A percentile compares a stretch with the other conserved stretches of the same genome.
phyloP scores from a whole-genome alignment of 495 filamentous ascomycete genomes.

The Lichina pygmaea region DNA sequence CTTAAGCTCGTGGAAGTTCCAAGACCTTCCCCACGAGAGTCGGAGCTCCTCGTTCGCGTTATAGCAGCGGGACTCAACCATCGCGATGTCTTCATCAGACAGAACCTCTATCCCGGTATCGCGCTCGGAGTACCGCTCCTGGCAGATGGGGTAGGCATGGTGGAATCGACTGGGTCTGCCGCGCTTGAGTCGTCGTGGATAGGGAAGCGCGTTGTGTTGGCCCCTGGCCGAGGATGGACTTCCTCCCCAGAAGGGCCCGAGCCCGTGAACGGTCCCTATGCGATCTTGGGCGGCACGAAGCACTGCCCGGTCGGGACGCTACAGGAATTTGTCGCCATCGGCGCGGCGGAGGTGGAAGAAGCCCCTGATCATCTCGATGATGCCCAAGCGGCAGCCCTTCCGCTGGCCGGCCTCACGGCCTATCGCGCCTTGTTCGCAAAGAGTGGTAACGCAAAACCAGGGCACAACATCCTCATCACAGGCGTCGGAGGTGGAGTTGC shows the following conservation, averaged over 20 bases:
- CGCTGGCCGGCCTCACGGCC: slow-evolving; percentile 60
- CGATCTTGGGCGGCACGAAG: slow-evolving; percentile 47
- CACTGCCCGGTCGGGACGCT: slow-evolving; percentile 35
- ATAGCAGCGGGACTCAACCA: slow-evolving; percentile 67
- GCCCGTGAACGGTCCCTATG: slow-evolving; percentile 20
- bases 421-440: slow-evolving; percentile 66
- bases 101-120: slow-evolving; percentile 53
- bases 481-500: slow-evolving; percentile 67
- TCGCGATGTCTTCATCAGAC: slow-evolving; percentile 6
- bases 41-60: slow-evolving; percentile 41
- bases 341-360: slow-evolving; percentile 42
- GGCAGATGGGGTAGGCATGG: slow-evolving; percentile 50
- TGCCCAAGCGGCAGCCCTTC: slow-evolving; percentile 54
- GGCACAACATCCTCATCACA: slow-evolving; percentile 41
- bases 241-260: slow-evolving; percentile 47
- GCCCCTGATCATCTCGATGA: slow-evolving; percentile 43
- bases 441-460: slow-evolving; percentile 25
- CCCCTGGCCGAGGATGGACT: slow-evolving; percentile 51
- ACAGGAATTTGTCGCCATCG: slow-evolving; percentile 41
- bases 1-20: slow-evolving; percentile 33
- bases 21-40: slow-evolving; percentile 27
- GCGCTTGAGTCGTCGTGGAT: slow-evolving; percentile 21
- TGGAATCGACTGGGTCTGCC: slow-evolving; percentile 31
- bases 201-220: slow-evolving; percentile 44
- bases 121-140: slow-evolving; percentile 51